Base-by-base conservation (phyloP, 1,284 basidiomycete genomes). In the Malassezia sympodialis region DNA sequence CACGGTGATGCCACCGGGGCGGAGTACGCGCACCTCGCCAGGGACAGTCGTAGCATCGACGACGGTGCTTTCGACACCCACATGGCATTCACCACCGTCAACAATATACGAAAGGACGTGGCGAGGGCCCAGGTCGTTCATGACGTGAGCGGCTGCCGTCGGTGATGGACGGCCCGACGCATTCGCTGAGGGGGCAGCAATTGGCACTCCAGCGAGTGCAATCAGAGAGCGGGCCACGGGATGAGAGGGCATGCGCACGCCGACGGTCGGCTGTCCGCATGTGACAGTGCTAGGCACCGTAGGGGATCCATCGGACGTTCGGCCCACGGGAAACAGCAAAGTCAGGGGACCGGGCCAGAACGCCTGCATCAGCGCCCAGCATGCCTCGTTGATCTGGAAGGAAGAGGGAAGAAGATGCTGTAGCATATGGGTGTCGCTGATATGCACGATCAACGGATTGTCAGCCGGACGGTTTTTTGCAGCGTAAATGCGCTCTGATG, bases 311-410 rank as follows among this genome's bases (percentile, higher is more conserved):
- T 50, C 34, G 2, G 34, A 40, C 3, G 52, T 28, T n/a, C 17
- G 32, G 10, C 59, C 53, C 2, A 68, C 67, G 2, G 91, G 91
- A 73, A 98, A 96, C 32, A 99, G 80, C 24, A 98, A 79, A 0
- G 91, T 96, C 51, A 99, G 78, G 0, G 93, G 82, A 2, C 94
- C 94, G 0, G 94, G 94, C 94, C 94, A 98, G 75, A 96, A 96
- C 4, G 81, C 80, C 34, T 82, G 78, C 65, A 94, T 88, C 5
- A 74, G 55, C 3, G 49, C 59, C 1, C 48, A 5, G 40, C 68
- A 70, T 3, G 58, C 62, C 4, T 41, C 21, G 8, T 48, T 49
- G 26, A 51, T 51, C n/a, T 59, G 17, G 37, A 61, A 66, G 4
- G 27, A 28, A n/a, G 57, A 31, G 1, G 67, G 62, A 8, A 75